A percentile compares a stretch with the other conserved stretches of the same genome.
Evolutionary conservation across 116 monocot genomes (phyloP).

Genomic region (Zostera marina): DNA sequence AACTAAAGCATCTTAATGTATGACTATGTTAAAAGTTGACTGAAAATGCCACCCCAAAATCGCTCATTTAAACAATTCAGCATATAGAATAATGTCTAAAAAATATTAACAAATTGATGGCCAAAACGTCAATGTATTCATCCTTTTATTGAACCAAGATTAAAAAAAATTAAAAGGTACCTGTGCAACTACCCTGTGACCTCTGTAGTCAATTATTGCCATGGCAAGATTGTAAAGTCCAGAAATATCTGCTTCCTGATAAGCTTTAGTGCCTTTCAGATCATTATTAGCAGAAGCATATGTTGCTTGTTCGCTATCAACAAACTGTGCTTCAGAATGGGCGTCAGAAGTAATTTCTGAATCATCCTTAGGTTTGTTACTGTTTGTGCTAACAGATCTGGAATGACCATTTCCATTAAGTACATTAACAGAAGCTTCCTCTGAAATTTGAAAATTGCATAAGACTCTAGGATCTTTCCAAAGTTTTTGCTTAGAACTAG

Average conservation of each 20-base stretch:
- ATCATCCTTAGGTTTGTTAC: slow-evolving; percentile 13
- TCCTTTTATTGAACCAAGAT: too few species aligned
- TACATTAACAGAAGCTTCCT: slow-evolving; percentile 11
- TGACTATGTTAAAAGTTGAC: too few species aligned
- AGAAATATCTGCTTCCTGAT: slow-evolving; percentile 91
- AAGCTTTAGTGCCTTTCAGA: slow-evolving; percentile 93
- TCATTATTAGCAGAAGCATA: slow-evolving; percentile 99
- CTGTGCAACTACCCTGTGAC: slow-evolving; percentile 93
- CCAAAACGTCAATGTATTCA: too few species aligned
- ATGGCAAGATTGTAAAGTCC: slow-evolving; percentile 96
- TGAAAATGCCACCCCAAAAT: too few species aligned
- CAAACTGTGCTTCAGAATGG: slow-evolving; percentile 29
- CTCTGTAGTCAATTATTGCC: slow-evolving; percentile 95
- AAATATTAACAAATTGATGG: too few species aligned
- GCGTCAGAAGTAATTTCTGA: slow-evolving; percentile 17
- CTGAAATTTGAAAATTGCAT: slow-evolving; percentile 1
- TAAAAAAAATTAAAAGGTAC: slow-evolving; percentile 14
- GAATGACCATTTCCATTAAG: slow-evolving; percentile 7
- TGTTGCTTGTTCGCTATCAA: slow-evolving; percentile 91
- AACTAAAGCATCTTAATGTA: not conserved
- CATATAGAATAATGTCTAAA: too few species aligned
- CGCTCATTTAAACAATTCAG: not conserved
- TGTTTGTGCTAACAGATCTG: slow-evolving; percentile 1
- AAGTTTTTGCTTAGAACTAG: not conserved
- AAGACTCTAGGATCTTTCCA: not conserved